These are phyloP conservation scores for Chalara sp. DNA, from an alignment of 2,329 filamentous ascomycete genomes.

Conservation along the genomic window DNA sequence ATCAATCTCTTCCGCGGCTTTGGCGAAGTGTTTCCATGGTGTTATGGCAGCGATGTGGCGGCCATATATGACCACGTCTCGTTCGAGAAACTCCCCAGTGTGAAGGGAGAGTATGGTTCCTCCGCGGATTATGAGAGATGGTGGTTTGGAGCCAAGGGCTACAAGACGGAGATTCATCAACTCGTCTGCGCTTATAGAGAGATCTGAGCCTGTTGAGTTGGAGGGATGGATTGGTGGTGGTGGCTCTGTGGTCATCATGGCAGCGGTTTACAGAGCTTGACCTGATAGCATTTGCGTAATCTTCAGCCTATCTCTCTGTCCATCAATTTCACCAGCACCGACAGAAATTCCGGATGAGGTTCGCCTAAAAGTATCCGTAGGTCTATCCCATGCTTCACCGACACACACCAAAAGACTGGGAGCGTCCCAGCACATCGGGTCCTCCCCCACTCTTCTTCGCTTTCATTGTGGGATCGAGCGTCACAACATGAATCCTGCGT, in stretches of 20 bases:
- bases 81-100: constrained; percentile 16
- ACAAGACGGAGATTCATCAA: constrained; percentile 14
- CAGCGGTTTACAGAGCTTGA: background rate
- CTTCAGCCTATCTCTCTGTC: too few species aligned
- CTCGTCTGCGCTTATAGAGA: constrained; percentile 15
- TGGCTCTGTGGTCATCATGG: background rate
- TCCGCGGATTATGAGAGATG: constrained; percentile 17
- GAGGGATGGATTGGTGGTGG: constrained; percentile 6
- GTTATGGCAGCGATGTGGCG: constrained; percentile 19
- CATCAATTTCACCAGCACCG: too few species aligned
- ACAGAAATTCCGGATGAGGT: too few species aligned
- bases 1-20: constrained; percentile 10
- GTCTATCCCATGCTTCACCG: too few species aligned
- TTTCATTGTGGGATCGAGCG: too few species aligned
- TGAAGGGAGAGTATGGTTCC: constrained; percentile 14
- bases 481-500: too few species aligned
- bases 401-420: too few species aligned
- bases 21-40: constrained; percentile 11
- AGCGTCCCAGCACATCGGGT: too few species aligned
- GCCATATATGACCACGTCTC: constrained; percentile 14
- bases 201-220: constrained; percentile 14
- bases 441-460: too few species aligned
- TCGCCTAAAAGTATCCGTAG: too few species aligned
- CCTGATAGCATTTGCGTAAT: background rate
- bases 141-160: constrained; percentile 7